Percentiles rank a stretch among this genome's conserved stretches.
phyloP scores from a whole-genome alignment of 345 rosid species.

The Gossypium thurberi region DNA sequence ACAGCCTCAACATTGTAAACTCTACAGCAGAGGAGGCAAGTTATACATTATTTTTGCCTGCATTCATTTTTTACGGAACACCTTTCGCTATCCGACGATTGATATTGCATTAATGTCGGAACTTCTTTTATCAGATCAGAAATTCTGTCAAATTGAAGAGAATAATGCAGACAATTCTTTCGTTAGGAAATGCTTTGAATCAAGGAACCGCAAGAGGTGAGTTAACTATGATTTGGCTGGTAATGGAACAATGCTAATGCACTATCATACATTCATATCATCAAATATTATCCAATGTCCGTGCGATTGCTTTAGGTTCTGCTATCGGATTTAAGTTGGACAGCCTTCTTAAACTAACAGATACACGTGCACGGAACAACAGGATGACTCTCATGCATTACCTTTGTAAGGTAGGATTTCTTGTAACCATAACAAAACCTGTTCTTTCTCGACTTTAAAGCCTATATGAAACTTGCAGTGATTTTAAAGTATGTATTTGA shows the following conservation, averaged over 20 bases:
- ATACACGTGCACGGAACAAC: constrained; percentile 78
- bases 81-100: background rate
- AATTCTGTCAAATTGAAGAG: constrained; percentile 69
- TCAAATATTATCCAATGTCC: background rate
- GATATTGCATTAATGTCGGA: constrained; percentile 2
- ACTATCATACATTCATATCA: background rate
- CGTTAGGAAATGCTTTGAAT: constrained; percentile 89
- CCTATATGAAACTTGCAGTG: background rate
- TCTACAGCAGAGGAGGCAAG: constrained; percentile 79
- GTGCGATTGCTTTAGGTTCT: constrained; percentile 41
- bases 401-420: constrained; percentile 72
- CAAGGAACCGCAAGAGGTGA: constrained; percentile 98
- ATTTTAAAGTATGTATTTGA: background rate
- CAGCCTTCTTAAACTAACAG: constrained; percentile 91
- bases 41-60: constrained; percentile 3
- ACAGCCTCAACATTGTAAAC: constrained; percentile 62
- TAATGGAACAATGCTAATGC: background rate
- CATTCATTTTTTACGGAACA: background rate
- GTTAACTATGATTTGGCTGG: constrained; percentile 16
- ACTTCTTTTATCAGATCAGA: constrained; percentile 41
- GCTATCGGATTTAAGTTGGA: constrained; percentile 90
- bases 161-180: constrained; percentile 91
- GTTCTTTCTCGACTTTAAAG: background rate
- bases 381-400: constrained; percentile 97
- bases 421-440: background rate